Evolutionary conservation across 305 asterid species (phyloP).

Genomic region (Fraxinus ornus): DNA sequence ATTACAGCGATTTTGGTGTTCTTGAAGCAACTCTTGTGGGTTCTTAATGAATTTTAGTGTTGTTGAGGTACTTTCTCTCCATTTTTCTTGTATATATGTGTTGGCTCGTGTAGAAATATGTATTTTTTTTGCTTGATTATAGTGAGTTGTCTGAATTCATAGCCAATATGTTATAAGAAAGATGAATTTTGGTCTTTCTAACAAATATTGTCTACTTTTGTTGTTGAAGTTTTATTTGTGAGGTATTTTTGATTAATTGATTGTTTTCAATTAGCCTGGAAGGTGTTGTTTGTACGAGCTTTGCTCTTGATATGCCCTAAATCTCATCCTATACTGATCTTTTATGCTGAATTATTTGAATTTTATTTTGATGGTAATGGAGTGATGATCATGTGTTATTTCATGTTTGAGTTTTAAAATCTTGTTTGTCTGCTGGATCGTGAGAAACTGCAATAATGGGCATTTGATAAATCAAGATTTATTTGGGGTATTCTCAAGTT

Average conservation of each 20-base stretch:
- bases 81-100: background rate
- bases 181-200: background rate
- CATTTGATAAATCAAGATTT: background rate
- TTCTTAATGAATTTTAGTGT: background rate
- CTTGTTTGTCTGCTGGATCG: background rate
- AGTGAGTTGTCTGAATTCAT: background rate
- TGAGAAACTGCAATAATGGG: background rate
- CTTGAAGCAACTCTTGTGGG: background rate
- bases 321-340: background rate
- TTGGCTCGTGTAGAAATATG: background rate
- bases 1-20: slow-evolving; percentile 2
- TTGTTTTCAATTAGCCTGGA: background rate
- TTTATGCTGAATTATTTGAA: background rate
- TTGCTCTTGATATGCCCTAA: background rate
- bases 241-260: background rate
- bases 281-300: background rate
- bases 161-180: background rate
- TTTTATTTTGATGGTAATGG: background rate
- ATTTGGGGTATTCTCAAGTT: background rate
- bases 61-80: slow-evolving; percentile 8
- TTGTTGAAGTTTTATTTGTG: background rate
- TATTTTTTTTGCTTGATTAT: background rate
- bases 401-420: background rate
- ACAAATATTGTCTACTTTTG: background rate
- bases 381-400: background rate